Evolutionary conservation across 2,329 filamentous ascomycete species (phyloP), one percentile per base, ranked within the genome.

Genomic region (Capronia americana): DNA sequence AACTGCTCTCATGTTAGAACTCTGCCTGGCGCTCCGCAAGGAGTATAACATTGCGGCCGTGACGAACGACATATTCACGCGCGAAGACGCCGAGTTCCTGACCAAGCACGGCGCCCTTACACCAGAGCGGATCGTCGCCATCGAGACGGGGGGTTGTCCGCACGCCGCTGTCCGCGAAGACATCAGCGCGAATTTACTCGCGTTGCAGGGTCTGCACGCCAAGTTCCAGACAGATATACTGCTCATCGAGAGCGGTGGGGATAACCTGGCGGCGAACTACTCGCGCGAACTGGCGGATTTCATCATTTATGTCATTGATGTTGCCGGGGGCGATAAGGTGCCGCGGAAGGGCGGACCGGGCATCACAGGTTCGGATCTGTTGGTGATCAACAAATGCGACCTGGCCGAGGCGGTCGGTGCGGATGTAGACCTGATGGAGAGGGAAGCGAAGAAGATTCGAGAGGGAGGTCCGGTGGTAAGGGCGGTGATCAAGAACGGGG

Each of bases 301-400:
- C 78, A 99, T 99, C 79, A 90, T 99, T 80, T 99, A 99, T 78
- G 95, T 99, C 32, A 98, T 99, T 73, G 95, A 99, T 79, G 95
- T 99, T 20, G 91, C 89, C 63, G 95, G 95, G 24, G 95, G 95
- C 12, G 95, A 99, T 79, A 99, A 99, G 86, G 90, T 99, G 58
- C 95, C 95, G 0, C 83, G 95, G 30, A 99, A 99, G 82, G 95
- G 95, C 30, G 95, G 95, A 0, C 95, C 95, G 0, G 95, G 95
- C 1, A 99, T 99, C 77, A 99, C 95, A 4, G 94, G 97, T 81
- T 95, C 91, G 74, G 95, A 99, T 76, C 78, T 99, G 78, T 80
- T 99, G 70, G 86, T 99, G 23, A 92, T 99, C 59, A 99, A 99
- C 80, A 99, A 99, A 88, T 97, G 93, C 53, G 95, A 99, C 80